Percentiles rank a stretch among this genome's conserved stretches.
These are phyloP conservation scores for Musa acuminata DNA, from an alignment of 176 grass and related monocot species.

Conservation along the genomic window DNA sequence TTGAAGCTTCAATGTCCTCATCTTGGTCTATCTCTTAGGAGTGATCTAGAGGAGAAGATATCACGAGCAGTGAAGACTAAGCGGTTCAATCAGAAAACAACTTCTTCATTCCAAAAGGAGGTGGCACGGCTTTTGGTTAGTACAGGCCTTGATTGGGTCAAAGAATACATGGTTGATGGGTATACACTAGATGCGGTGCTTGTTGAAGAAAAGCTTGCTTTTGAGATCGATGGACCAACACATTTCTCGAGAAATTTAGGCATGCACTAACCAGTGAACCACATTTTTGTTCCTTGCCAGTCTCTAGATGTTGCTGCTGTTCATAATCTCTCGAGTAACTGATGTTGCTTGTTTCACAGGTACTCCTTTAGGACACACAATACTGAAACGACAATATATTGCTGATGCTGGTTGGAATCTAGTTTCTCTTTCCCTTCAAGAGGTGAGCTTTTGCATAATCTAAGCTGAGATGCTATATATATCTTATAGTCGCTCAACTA, in stretches of 20 bases:
- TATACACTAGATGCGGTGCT: conserved; percentile 85
- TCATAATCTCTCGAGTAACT: not conserved
- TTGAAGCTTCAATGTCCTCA: conserved; percentile 59
- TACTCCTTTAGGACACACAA: conserved; percentile 75
- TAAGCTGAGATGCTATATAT: not conserved
- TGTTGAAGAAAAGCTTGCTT: conserved; percentile 66
- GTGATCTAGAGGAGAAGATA: conserved; percentile 73
- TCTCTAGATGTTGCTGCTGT: not conserved
- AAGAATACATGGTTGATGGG: conserved; percentile 62
- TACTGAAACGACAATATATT: conserved; percentile 71
- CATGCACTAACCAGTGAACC: conserved; percentile 10
- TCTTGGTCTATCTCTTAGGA: conserved; percentile 52
- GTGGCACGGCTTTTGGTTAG: conserved; percentile 62
- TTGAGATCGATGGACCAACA: conserved; percentile 87
- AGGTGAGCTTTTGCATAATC: conserved; percentile 32
- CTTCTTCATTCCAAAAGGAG: conserved; percentile 83
- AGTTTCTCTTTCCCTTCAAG: conserved; percentile 76
- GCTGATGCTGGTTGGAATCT: conserved; percentile 69
- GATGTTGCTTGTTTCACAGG: conserved; percentile 29
- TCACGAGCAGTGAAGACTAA: conserved; percentile 58
- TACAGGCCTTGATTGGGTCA: conserved; percentile 71
- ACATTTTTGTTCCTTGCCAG: not conserved
- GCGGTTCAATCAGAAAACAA: conserved; percentile 80
- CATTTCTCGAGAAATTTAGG: conserved; percentile 94
- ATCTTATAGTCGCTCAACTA: not conserved